These are phyloP conservation scores for Logfia minima DNA, from an alignment of 129 eudicot genomes.

Conservation along the genomic window DNA sequence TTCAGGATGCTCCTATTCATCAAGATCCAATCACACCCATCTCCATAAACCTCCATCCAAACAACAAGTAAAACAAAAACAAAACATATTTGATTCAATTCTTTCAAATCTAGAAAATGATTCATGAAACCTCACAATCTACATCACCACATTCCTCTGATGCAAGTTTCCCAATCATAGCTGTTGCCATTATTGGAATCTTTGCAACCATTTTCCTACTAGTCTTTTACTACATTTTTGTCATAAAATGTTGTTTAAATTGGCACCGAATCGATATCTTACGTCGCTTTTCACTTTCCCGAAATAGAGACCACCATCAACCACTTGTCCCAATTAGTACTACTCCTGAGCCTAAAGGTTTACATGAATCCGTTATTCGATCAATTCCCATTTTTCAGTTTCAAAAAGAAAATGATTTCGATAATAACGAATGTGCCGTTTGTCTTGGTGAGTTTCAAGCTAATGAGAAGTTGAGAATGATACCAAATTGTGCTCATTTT, in stretches of 20 bases:
- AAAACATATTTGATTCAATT: neutral
- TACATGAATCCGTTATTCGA: slow-evolving; percentile 70
- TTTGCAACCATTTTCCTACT: slow-evolving; percentile 76
- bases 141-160: slow-evolving; percentile 41
- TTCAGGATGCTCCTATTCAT: slow-evolving; percentile 36
- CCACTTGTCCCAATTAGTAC: slow-evolving; percentile 30
- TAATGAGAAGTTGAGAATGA: slow-evolving; percentile 61
- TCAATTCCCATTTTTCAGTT: slow-evolving; percentile 67
- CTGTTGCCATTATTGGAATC: slow-evolving; percentile 73
- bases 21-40: slow-evolving; percentile 50
- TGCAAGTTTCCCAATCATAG: slow-evolving; percentile 63
- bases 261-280: slow-evolving; percentile 77
- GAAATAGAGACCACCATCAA: slow-evolving; percentile 32
- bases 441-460: slow-evolving; percentile 74
- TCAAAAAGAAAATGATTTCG: slow-evolving; percentile 32
- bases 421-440: slow-evolving; percentile 63
- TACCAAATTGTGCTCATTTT: slow-evolving; percentile 81
- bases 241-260: slow-evolving; percentile 83
- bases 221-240: slow-evolving; percentile 78
- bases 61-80: neutral
- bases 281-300: slow-evolving; percentile 59
- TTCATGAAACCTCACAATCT: slow-evolving; percentile 27
- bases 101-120: slow-evolving; percentile 10
- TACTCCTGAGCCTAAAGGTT: slow-evolving; percentile 47
- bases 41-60: slow-evolving; percentile 22